Conservation (phyloP, 2,329 filamentous ascomycete species). For the Fusarium sp. region DNA sequence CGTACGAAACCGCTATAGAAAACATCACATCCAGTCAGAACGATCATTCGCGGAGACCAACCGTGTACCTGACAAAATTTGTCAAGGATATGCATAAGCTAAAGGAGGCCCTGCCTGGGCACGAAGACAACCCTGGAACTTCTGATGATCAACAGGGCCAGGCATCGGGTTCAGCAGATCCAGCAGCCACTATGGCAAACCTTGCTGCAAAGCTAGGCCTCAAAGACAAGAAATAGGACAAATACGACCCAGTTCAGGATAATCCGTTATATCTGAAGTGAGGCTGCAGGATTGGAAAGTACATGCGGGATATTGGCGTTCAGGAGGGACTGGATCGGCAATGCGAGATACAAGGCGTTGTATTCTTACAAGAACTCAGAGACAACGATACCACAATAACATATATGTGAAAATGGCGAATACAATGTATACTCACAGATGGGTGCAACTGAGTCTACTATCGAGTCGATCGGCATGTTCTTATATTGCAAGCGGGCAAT, state of each 20-base stretch:
- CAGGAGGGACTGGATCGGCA: conserved; percentile 1
- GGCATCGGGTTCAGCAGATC: conserved; percentile 23
- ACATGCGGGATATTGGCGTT: conserved; percentile 17
- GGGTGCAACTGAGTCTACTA: background rate
- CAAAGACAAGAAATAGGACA: conserved; percentile 24
- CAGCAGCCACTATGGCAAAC: conserved; percentile 41
- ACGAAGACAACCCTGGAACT: conserved; percentile 21
- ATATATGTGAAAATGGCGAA: background rate
- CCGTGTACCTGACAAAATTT: conserved; percentile 64
- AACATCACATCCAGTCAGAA: conserved; percentile 68
- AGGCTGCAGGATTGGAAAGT: conserved; percentile 9
- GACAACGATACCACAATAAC: conserved; percentile 18
- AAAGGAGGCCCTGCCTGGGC: conserved; percentile 52
- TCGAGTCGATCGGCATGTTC: background rate
- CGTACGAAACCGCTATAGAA: conserved; percentile 83
- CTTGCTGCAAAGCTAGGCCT: conserved; percentile 44
- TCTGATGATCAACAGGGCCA: conserved; percentile 18
- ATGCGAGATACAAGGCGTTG: conserved; percentile 4
- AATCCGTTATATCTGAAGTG: background rate
- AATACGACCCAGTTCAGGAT: background rate
- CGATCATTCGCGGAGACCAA: conserved; percentile 55
- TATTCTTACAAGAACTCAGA: conserved; percentile 15
- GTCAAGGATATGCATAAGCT: conserved; percentile 61
- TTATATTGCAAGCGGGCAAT: background rate
- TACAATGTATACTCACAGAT: background rate